Evolutionary conservation across 306 rosid species (phyloP).

Genomic region (Malus sylvestris): DNA sequence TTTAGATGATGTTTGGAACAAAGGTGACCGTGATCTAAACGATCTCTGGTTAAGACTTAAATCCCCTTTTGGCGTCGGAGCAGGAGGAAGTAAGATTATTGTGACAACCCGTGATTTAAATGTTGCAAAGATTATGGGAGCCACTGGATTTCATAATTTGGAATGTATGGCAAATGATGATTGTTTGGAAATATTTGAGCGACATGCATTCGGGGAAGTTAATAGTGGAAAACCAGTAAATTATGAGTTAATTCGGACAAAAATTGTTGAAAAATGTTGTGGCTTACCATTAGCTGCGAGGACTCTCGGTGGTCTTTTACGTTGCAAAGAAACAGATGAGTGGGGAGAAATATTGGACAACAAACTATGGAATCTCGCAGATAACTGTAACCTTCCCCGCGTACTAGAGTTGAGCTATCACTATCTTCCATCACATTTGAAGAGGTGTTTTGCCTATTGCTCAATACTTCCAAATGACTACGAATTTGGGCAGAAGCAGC

Average conservation of each 20-base stretch:
- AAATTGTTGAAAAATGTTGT: too few relatives aligned
- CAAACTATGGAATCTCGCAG: neutral
- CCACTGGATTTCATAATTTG: neutral
- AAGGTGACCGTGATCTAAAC: too few relatives aligned
- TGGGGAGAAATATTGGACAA: constrained; percentile 11
- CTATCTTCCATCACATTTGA: constrained; percentile 11
- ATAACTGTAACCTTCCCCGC: neutral
- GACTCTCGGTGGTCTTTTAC: too few relatives aligned
- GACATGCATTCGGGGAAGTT: too few relatives aligned
- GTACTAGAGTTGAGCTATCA: constrained; percentile 16
- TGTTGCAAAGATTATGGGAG: neutral
- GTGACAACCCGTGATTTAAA: constrained; percentile 11
- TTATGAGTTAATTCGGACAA: too few relatives aligned
- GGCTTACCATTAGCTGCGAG: too few relatives aligned
- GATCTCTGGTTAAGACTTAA: too few relatives aligned
- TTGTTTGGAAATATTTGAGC: too few relatives aligned
- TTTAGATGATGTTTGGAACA: constrained; percentile 24
- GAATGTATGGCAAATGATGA: too few relatives aligned
- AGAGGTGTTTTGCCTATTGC: constrained; percentile 12
- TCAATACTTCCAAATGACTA: neutral
- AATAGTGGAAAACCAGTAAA: too few relatives aligned
- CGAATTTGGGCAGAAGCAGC: neutral
- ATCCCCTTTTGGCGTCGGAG: neutral
- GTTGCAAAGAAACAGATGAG: neutral
- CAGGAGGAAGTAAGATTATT: constrained; percentile 10